phyloP scores from a whole-genome alignment of 1,284 basidiomycete genomes.

The Irpex sp. region DNA sequence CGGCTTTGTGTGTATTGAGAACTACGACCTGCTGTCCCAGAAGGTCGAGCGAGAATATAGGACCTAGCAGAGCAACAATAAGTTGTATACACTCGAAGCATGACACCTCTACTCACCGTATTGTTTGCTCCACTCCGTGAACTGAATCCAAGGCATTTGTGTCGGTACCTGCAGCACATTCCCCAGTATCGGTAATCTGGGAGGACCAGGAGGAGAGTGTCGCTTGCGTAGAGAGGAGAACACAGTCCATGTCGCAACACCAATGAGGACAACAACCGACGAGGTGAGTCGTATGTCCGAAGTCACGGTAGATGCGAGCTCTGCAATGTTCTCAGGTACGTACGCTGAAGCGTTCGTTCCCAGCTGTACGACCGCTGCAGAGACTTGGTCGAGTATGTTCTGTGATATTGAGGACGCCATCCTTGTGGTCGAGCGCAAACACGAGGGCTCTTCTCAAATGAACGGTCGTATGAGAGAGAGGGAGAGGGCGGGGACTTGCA shows the following conservation, averaged over 20 bases:
- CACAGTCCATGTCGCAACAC: not conserved
- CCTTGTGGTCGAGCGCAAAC: not conserved
- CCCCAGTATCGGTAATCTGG: constrained; percentile 52
- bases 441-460: not conserved
- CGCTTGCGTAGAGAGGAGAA: not conserved
- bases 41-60: constrained; percentile 54
- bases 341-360: not conserved
- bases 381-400: not conserved
- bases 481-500: not conserved
- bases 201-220: constrained; percentile 51
- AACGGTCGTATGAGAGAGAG: not conserved
- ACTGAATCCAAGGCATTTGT: constrained; percentile 35
- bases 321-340: not conserved
- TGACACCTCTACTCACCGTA: constrained; percentile 12
- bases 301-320: not conserved
- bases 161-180: constrained; percentile 50
- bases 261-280: not conserved
- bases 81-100: not conserved
- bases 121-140: constrained; percentile 17
- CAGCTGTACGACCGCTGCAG: not conserved
- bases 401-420: not conserved
- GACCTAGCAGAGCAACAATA: constrained; percentile 33
- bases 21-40: constrained; percentile 56
- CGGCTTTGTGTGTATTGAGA: constrained; percentile 50
- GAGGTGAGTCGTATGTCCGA: not conserved